Evolutionary conservation across 768 basidiomycete species (phyloP), one percentile per base, ranked within the genome.

Genomic region (Panaeolus cyanescens): DNA sequence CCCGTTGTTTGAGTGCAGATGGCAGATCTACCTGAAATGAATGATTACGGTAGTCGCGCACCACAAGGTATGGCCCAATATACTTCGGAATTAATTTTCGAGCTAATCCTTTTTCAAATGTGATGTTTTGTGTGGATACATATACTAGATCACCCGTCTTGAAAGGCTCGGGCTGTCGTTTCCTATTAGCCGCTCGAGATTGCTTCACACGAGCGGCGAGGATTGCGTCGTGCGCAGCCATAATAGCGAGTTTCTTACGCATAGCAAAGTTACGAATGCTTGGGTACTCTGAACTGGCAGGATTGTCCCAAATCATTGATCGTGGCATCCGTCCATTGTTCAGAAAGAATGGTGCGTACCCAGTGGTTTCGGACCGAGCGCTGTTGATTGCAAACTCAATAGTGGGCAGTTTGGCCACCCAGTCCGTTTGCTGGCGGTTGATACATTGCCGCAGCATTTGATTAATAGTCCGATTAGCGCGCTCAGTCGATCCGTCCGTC

Each of bases 401-500:
- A 4, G 59, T 58, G 1, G 74, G 73, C 42, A 75, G 50, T 28
- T 66, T 67, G 0, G 28, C 28, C 2, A 70, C 71, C 74, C 71
- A 76, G 53, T 74, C 76, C 12, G 62, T 68, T 59, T 76, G 76
- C 32, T 73, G 68, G 1, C 67, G 59, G 2, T 20, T 50, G 0
- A 78, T 66, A 36, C 72, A 67, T 54, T 68, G 63, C 0, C 71
- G 55, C 1, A 77, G 45, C 67, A 73, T 73, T 58, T 77, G 72
- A 0, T 60, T 68, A 10, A 78, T 61, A 0, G 71, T 75, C 1
- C 71, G 59, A 56, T 77, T 77, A 0, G 72, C 70, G 1, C 74
- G 63, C 58, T 82, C 78, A 0, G 75, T 79, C 0, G 72, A 62
- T 1, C 79, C 77, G 59, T 81, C 77, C 0, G 78, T 76, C 58